Base-by-base conservation (phyloP, 2,329 filamentous ascomycete genomes). In the Aciculosporium take region DNA sequence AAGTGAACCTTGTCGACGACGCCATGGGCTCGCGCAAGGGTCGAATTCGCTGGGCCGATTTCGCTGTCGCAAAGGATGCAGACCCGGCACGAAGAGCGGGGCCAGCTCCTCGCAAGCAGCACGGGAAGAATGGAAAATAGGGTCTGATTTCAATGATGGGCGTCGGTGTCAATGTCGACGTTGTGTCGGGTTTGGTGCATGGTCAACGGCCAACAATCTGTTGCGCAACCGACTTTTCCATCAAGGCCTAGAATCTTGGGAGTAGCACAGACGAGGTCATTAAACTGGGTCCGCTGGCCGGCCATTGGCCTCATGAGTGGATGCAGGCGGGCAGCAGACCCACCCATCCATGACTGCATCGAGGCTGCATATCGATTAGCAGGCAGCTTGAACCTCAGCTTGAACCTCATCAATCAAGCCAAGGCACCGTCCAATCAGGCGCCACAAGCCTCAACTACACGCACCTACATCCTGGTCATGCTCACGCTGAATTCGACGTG, bases 261-360 rank as follows among this genome's bases (percentile, higher is more conserved):
- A 23, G n/a, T n/a, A n/a, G n/a, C n/a, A n/a, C n/a, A 25, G 13
- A 18, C 37, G 20, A 15, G 21, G 21, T 27, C 30, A 10, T 29
- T 32, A 24, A 37, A 41, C 5, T 24, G 44, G 37, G 37, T 23
- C 44, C 15, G 23, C 12, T 25, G n/a, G n/a, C n/a, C n/a, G n/a
- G n/a, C 35, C 44, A 39, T 40, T 46, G 44, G 41, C 44, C 42
- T 46, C 45, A 46, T 21, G 20, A 33, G 29, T 13, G 7, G 7
- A 8, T 23, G 24, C 41, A 41, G 44, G 44, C 9, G 12, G 24
- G 21, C 27, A 23, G 34, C 24, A 24, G n/a, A n/a, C n/a, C n/a
- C n/a, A n/a, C n/a, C n/a, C n/a, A 41, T 41, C 28, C 15, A 37
- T 37, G 33, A 36, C 32, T 29, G 30, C 25, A 25, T 35, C n/a